phyloP scores from a whole-genome alignment of 2,329 filamentous ascomycete genomes.

The Epichloe festucae region DNA sequence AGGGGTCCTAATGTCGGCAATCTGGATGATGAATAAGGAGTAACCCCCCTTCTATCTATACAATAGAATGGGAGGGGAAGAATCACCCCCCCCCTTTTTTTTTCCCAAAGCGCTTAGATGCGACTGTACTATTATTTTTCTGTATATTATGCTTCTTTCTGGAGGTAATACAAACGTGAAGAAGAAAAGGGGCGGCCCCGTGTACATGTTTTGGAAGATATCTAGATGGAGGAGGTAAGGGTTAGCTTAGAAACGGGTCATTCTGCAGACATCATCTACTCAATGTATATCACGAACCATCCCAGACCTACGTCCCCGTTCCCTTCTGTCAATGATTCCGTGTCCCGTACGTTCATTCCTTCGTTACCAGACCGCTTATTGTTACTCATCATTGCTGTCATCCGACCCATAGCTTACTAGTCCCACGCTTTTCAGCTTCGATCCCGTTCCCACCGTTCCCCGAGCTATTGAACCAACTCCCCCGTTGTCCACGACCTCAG shows the following conservation, averaged over 20 bases:
- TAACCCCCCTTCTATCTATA: no score
- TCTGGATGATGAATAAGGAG: constrained; percentile 22
- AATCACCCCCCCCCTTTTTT: no score
- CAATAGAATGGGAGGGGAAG: no score
- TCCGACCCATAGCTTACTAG: constrained; percentile 47
- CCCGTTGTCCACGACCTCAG: constrained; percentile 4
- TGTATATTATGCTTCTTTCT: background rate
- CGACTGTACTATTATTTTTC: background rate
- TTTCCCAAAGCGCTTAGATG: background rate
- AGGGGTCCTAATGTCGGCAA: constrained; percentile 28
- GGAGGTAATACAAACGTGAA: background rate
- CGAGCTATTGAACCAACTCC: background rate
- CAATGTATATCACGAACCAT: background rate
- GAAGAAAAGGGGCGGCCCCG: no score
- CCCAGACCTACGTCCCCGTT: background rate
- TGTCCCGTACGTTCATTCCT: no score
- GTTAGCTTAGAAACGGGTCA: background rate
- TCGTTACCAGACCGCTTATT: background rate
- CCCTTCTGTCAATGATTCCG: background rate
- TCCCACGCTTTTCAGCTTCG: constrained; percentile 18
- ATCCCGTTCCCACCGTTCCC: background rate
- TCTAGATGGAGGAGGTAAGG: background rate
- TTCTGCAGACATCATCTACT: constrained; percentile 2
- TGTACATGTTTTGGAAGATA: background rate
- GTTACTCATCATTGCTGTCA: constrained; percentile 27